Evolutionary conservation across 345 rosid species (phyloP).

Genomic region (Aegle marmelos): DNA sequence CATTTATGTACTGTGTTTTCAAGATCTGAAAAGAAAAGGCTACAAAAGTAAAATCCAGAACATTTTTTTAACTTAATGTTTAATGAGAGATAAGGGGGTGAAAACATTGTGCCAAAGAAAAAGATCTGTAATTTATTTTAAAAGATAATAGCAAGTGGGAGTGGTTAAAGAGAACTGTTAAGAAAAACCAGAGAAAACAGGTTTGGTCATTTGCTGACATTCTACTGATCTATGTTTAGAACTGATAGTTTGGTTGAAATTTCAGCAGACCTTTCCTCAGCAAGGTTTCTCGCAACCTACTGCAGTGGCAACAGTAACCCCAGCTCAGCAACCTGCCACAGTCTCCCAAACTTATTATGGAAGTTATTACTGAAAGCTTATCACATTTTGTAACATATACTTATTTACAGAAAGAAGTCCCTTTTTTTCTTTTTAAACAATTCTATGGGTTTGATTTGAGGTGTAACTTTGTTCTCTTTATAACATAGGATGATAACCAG

Average conservation of each 20-base stretch:
- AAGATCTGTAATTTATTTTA: not conserved
- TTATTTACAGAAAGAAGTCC: not conserved
- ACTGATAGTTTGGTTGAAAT: conserved; percentile 15
- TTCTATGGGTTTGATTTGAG: not conserved
- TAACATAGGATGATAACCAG: not conserved
- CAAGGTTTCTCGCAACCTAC: conserved; percentile 66
- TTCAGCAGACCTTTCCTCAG: conserved; percentile 43
- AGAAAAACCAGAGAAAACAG: not conserved
- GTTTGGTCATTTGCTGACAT: not conserved
- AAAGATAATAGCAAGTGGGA: not conserved
- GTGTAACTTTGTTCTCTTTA: not conserved
- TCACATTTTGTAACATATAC: not conserved
- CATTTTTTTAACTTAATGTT: not conserved
- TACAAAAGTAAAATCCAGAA: not conserved
- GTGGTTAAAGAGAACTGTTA: not conserved
- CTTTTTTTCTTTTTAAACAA: not conserved
- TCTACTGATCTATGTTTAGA: not conserved
- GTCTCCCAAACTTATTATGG: conserved; percentile 67
- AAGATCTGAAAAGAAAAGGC: too few species aligned
- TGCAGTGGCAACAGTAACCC: conserved; percentile 42
- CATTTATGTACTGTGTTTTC: not conserved
- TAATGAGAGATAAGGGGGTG: not conserved
- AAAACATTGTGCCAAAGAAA: too few species aligned
- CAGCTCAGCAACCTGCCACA: conserved; percentile 52
- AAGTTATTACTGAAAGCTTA: conserved; percentile 45